Conservation (phyloP, 306 rosid species). For the Cucurbita argyrosperma region DNA sequence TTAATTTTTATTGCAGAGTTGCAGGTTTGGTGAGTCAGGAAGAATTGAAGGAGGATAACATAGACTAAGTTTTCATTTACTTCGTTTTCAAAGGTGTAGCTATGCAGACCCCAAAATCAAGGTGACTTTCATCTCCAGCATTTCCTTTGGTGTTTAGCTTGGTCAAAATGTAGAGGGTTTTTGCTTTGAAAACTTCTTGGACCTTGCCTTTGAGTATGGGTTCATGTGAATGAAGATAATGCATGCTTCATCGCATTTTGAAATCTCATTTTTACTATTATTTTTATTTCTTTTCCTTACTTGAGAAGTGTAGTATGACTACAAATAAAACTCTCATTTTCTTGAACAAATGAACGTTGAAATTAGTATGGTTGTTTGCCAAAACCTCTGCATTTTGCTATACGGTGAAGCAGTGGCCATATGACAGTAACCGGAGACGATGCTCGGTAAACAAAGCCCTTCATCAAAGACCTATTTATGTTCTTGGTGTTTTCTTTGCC, state of each 20-base stretch:
- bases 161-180: not conserved
- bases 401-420: not conserved
- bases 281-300: not conserved
- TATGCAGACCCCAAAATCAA: constrained; percentile 96
- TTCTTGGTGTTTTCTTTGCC: not conserved
- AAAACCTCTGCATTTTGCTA: no score
- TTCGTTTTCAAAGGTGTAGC: constrained; percentile 21
- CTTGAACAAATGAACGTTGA: no score
- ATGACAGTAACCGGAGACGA: not conserved
- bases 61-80: constrained; percentile 13
- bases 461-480: not conserved
- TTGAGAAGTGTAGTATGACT: not conserved
- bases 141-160: constrained; percentile 6
- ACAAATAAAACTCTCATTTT: not conserved
- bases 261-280: not conserved
- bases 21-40: constrained; percentile 62
- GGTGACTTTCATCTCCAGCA: constrained; percentile 35
- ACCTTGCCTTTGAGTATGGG: not conserved
- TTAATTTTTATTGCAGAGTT: constrained; percentile 24
- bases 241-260: not conserved
- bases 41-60: constrained; percentile 41
- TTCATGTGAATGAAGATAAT: not conserved
- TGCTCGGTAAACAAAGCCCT: not conserved
- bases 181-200: not conserved
- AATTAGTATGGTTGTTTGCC: no score